Conservation (phyloP, 1,284 basidiomycete species). For the Irpex sp. region DNA sequence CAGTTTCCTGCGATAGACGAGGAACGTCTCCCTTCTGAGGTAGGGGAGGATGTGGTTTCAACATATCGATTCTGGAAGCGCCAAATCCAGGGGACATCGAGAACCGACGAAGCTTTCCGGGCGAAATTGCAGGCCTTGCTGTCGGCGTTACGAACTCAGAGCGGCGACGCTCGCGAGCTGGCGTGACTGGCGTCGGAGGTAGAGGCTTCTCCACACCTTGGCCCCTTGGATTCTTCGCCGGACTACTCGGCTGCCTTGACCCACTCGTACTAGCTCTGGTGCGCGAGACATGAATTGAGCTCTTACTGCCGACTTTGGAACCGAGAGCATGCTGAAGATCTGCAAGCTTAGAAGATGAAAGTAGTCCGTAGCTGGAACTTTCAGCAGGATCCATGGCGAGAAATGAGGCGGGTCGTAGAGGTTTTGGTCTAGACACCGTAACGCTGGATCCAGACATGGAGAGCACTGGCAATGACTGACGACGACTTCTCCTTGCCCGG, state of each 20-base stretch:
- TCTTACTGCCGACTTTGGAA: background rate
- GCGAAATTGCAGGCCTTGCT: background rate
- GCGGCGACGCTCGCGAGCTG: background rate
- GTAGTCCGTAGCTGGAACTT: background rate
- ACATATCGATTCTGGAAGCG: constrained; percentile 20
- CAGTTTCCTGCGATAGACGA: background rate
- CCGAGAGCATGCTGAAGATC: background rate
- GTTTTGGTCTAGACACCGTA: constrained; percentile 9
- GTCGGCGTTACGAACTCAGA: background rate
- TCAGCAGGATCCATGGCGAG: constrained; percentile 8
- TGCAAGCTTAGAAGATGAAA: background rate
- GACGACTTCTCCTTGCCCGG: constrained; percentile 10
- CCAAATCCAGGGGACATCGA: constrained; percentile 25
- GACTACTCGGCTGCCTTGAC: background rate
- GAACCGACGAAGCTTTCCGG: constrained; percentile 18
- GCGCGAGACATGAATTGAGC: background rate
- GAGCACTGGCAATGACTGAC: constrained; percentile 16
- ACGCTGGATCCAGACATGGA: background rate
- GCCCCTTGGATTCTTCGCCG: background rate
- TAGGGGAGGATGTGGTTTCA: constrained; percentile 24
- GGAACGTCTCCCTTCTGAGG: constrained; percentile 7
- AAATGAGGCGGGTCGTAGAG: constrained; percentile 14
- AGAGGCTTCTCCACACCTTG: background rate
- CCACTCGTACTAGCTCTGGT: background rate
- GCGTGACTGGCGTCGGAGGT: background rate